These are phyloP conservation scores for Bathelium albidoporum DNA, from an alignment of 495 filamentous ascomycete genomes.

Conservation along the genomic window DNA sequence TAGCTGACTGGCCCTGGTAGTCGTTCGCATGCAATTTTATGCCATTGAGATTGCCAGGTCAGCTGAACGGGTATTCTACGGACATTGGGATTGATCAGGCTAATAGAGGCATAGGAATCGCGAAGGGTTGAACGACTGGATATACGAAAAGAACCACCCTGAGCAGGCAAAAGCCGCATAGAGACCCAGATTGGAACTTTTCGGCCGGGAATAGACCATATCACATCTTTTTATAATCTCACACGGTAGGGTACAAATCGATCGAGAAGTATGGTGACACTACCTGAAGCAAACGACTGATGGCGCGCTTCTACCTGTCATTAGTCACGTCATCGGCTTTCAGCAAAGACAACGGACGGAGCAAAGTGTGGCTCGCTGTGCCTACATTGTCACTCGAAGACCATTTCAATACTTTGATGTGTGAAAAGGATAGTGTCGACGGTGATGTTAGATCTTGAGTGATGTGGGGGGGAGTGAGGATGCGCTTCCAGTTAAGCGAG, in stretches of 20 bases:
- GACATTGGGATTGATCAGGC: slow-evolving; percentile 2
- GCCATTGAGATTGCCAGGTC: slow-evolving; percentile 88
- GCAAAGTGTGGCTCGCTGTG: too few relatives aligned
- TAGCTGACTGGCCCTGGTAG: slow-evolving; percentile 28
- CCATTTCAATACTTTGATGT: background rate
- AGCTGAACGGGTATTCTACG: slow-evolving; percentile 16
- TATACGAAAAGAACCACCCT: slow-evolving; percentile 56
- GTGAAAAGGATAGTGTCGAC: background rate
- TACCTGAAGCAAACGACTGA: background rate
- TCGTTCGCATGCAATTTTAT: slow-evolving; percentile 95
- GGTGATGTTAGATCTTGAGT: background rate
- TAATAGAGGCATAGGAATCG: slow-evolving; percentile 51
- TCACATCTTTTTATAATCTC: background rate
- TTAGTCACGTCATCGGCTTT: too few relatives aligned
- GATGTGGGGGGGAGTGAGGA: background rate
- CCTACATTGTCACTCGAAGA: too few relatives aligned
- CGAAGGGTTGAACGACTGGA: slow-evolving; percentile 87
- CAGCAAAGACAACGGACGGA: too few relatives aligned
- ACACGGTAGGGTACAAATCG: background rate
- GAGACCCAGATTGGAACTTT: background rate
- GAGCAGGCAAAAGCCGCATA: slow-evolving; percentile 5
- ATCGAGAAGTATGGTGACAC: too few relatives aligned
- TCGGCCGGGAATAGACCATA: background rate
- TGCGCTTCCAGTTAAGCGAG: background rate
- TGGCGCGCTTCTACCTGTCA: background rate